Conservation (phyloP, 2,329 filamentous ascomycete species). For the Zopfia rhizophila region DNA sequence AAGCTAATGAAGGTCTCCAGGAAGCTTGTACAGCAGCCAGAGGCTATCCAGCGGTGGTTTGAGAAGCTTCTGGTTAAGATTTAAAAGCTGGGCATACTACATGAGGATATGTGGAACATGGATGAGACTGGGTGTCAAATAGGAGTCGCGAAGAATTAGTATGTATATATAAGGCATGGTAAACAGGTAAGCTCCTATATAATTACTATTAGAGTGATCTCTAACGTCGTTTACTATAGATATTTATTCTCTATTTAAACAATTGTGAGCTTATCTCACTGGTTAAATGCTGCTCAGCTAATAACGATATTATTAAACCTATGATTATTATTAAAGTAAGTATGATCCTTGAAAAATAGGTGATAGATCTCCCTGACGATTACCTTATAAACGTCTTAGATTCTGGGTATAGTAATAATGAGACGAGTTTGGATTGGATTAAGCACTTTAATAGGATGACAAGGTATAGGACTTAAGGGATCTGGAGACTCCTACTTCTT, state of each 20-base stretch:
- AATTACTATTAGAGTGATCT: too few species aligned
- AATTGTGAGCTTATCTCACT: conserved; percentile 10
- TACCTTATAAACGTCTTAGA: conserved; percentile 11
- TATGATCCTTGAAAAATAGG: conserved; percentile 10
- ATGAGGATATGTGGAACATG: background rate
- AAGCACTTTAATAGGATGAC: too few species aligned
- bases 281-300: conserved; percentile 3
- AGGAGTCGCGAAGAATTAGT: conserved; percentile 8
- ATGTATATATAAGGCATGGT: conserved; percentile 5
- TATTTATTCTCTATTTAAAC: conserved; percentile 8
- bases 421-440: too few species aligned
- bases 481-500: too few species aligned
- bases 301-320: conserved; percentile 2
- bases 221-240: too few species aligned
- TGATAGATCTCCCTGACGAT: conserved; percentile 9
- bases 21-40: conserved; percentile 1
- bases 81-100: background rate
- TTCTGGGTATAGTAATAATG: too few species aligned
- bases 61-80: background rate
- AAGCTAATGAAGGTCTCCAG: conserved; percentile 7
- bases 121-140: conserved; percentile 11
- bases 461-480: too few species aligned
- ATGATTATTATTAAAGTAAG: conserved; percentile 8
- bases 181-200: too few species aligned
- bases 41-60: background rate